Percentiles rank a stretch among this genome's conserved stretches.
Conservation (phyloP, 495 filamentous ascomycete genomes). For the Immersiella caudata region DNA sequence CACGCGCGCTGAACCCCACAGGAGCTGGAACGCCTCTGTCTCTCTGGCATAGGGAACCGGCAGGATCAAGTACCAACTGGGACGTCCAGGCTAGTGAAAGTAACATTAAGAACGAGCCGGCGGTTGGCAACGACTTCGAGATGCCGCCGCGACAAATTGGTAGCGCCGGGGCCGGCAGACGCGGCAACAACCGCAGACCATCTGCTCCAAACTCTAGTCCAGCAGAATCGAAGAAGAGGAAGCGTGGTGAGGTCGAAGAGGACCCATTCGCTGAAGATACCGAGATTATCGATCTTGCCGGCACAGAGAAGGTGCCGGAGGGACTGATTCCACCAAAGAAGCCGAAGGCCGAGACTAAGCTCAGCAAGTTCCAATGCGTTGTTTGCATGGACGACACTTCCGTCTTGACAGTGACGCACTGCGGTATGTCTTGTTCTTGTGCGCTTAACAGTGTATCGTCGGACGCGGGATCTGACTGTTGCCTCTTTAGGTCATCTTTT, state of each 20-base stretch:
- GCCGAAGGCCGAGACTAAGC: constrained; percentile 54
- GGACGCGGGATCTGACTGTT: neutral
- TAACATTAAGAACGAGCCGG: neutral
- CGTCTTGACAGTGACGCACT: constrained; percentile 75
- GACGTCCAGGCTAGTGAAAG: neutral
- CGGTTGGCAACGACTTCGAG: neutral
- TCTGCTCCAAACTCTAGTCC: neutral
- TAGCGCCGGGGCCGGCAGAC: neutral
- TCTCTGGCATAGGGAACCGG: neutral
- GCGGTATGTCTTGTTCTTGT: constrained; percentile 62
- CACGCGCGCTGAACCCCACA: neutral
- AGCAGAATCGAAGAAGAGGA: neutral
- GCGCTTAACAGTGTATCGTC: neutral
- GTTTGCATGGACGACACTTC: constrained; percentile 83
- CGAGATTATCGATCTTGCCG: neutral
- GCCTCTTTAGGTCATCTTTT: constrained; percentile 74
- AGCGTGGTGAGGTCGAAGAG: neutral
- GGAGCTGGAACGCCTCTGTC: too few relatives aligned
- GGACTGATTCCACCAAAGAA: constrained; percentile 51
- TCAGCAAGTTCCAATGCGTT: constrained; percentile 69
- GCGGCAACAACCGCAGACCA: neutral
- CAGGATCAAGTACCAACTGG: neutral
- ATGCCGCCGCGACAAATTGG: neutral
- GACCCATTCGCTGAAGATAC: neutral
- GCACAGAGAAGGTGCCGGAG: constrained; percentile 52